Evolutionary conservation across 805 yeast species (phyloP).

Genomic region (Ogataea polymorpha): DNA sequence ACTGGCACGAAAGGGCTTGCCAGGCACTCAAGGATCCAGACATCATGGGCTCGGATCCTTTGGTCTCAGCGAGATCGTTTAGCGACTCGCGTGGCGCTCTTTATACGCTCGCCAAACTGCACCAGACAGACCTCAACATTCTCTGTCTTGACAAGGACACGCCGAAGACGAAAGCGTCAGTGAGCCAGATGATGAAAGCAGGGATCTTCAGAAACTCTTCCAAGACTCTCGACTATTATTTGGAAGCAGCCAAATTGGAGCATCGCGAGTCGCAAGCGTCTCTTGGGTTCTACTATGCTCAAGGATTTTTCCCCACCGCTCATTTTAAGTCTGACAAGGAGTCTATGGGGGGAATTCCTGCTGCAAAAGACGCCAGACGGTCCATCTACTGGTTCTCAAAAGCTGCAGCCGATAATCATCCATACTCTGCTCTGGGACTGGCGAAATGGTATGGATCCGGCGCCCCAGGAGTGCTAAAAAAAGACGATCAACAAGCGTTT

Average conservation of each 20-base stretch:
- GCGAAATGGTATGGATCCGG: slow-evolving; percentile 82
- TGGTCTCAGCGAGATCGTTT: slow-evolving; percentile 33
- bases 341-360: slow-evolving; percentile 28
- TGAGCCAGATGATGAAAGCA: slow-evolving; percentile 32
- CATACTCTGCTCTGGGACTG: slow-evolving; percentile 67
- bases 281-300: slow-evolving; percentile 70
- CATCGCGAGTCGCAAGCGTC: slow-evolving; percentile 68
- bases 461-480: slow-evolving; percentile 46
- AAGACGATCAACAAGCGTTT: slow-evolving; percentile 63
- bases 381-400: slow-evolving; percentile 73
- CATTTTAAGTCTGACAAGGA: slow-evolving; percentile 33
- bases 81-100: slow-evolving; percentile 34
- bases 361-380: slow-evolving; percentile 46
- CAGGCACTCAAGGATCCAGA: slow-evolving; percentile 22
- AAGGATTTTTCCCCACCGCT: slow-evolving; percentile 45
- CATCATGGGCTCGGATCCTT: slow-evolving; percentile 33
- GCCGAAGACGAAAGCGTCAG: slow-evolving; percentile 31
- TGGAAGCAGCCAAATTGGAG: slow-evolving; percentile 56
- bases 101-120: slow-evolving; percentile 34
- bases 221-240: slow-evolving; percentile 49
- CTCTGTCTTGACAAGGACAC: slow-evolving; percentile 28
- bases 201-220: slow-evolving; percentile 35
- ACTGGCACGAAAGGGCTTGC: slow-evolving; percentile 30
- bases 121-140: slow-evolving; percentile 34
- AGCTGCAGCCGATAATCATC: slow-evolving; percentile 62